Percentiles rank a stretch among this genome's conserved stretches.
Conservation (phyloP, 1,139 yeast genomes). For the Hemisphaericaspora subhashii region DNA sequence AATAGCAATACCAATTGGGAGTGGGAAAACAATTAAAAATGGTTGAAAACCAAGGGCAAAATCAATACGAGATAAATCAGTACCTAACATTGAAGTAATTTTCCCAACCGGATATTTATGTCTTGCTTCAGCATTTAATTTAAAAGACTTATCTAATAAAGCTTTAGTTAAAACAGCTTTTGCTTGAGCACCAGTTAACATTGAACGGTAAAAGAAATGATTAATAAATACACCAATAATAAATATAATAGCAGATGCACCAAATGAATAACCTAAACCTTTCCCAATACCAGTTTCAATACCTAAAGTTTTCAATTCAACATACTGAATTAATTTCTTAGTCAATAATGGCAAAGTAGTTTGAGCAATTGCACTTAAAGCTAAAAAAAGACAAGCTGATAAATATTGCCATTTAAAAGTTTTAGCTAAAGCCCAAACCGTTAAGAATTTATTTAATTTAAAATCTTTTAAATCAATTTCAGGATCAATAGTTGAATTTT, state of each 20-base stretch:
- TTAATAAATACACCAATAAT: conserved; percentile 24
- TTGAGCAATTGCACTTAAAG: conserved; percentile 48
- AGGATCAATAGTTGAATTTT: conserved; percentile 19
- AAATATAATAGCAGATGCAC: conserved; percentile 23
- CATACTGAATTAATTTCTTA: conserved; percentile 42
- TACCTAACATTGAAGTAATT: conserved; percentile 54
- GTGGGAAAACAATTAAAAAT: conserved; percentile 26
- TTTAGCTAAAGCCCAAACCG: conserved; percentile 44
- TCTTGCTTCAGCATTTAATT: conserved; percentile 58
- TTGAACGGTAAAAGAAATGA: conserved; percentile 31
- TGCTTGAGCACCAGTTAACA: conserved; percentile 60
- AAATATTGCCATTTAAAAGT: conserved; percentile 57
- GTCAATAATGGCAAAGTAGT: conserved; percentile 53
- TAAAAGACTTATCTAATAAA: conserved; percentile 63
- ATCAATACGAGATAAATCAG: conserved; percentile 39
- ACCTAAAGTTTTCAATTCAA: conserved; percentile 32
- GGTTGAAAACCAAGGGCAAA: conserved; percentile 37
- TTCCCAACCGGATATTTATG: conserved; percentile 64
- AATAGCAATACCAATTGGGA: conserved; percentile 32
- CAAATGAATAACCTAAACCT: conserved; percentile 34
- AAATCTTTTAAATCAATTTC: conserved; percentile 26
- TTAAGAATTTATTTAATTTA: conserved; percentile 19
- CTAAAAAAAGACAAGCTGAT: conserved; percentile 37
- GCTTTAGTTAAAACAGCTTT: conserved; percentile 69
- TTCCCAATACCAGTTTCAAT: conserved; percentile 20